Conservation (phyloP, 2,329 filamentous ascomycete genomes). For the Ophiostoma ulmi region DNA sequence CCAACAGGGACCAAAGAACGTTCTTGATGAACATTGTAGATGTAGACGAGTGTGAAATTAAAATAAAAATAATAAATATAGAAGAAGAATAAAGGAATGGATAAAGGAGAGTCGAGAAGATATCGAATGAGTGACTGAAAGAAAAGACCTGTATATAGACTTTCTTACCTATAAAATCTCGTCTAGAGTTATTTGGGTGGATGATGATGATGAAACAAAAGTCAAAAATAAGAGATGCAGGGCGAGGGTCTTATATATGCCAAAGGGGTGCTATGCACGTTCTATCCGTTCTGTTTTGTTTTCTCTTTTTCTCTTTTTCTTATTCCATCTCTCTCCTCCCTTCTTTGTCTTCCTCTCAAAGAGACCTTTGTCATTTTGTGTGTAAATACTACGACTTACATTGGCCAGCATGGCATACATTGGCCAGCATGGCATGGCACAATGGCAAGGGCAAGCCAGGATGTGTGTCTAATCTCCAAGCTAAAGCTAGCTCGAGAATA, state of each 20-base stretch:
- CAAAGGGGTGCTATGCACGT: too few relatives aligned
- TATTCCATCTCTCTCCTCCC: too few relatives aligned
- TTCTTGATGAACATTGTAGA: conserved; percentile 14
- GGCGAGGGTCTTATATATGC: background rate
- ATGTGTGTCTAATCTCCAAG: background rate
- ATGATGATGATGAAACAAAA: background rate
- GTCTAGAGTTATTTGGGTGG: background rate
- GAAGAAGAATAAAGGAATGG: background rate
- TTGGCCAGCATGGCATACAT: background rate
- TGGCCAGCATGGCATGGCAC: background rate
- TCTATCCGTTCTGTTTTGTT: too few relatives aligned
- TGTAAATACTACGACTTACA: background rate
- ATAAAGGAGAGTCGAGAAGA: background rate
- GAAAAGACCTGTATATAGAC: background rate
- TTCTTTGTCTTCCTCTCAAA: too few relatives aligned
- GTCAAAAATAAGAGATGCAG: background rate
- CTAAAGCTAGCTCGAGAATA: background rate
- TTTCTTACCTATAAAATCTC: conserved; percentile 7
- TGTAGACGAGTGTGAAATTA: background rate
- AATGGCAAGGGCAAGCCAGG: background rate
- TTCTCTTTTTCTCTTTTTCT: too few relatives aligned
- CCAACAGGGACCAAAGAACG: conserved; percentile 15
- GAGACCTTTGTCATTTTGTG: background rate
- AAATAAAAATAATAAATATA: background rate
- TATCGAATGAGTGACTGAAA: background rate